phyloP scores from a whole-genome alignment of 805 yeast genomes.

The Metschnikowia cerradonensis region DNA sequence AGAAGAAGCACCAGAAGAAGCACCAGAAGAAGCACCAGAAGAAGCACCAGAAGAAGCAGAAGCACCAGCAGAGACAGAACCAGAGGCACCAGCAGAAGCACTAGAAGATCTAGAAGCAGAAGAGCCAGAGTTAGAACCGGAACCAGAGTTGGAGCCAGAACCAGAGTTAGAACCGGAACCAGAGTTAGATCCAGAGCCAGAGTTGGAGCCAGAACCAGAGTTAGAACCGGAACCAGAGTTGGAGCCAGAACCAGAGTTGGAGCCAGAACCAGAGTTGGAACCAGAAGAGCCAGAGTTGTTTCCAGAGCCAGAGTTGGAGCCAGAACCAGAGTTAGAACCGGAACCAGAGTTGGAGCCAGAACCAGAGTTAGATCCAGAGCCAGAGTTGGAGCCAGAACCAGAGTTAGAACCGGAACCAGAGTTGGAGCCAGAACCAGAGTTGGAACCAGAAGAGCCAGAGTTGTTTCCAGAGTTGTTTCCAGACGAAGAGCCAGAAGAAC shows the following conservation, averaged over 20 bases:
- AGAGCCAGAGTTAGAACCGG: too few relatives aligned
- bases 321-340: background rate
- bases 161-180: background rate
- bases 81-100: too few relatives aligned
- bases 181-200: too few relatives aligned
- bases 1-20: too few relatives aligned
- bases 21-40: too few relatives aligned
- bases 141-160: background rate
- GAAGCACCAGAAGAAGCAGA: too few relatives aligned
- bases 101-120: too few relatives aligned
- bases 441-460: slow-evolving; percentile 5
- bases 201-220: slow-evolving; percentile 3
- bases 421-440: background rate
- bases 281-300: slow-evolving; percentile 4
- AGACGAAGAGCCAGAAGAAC: background rate
- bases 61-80: too few relatives aligned
- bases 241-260: too few relatives aligned
- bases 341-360: too few relatives aligned
- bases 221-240: too few relatives aligned
- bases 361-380: background rate
- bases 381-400: background rate
- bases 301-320: background rate
- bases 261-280: background rate
- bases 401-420: background rate
- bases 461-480: background rate